phyloP scores from a whole-genome alignment of 176 grass and related monocot species.

The Aegilops sharonensis region DNA sequence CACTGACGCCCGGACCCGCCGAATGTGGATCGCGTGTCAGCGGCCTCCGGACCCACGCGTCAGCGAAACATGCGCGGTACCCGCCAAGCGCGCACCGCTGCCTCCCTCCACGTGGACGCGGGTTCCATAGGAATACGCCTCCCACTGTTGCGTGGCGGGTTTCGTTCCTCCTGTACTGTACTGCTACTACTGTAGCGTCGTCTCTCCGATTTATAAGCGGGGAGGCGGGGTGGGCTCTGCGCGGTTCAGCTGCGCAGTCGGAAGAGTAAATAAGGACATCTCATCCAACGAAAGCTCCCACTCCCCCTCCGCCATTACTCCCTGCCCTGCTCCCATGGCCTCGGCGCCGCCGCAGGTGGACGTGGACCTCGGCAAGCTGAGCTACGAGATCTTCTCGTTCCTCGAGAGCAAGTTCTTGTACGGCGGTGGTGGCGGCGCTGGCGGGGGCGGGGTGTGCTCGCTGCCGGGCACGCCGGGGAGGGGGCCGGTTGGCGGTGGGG shows the following conservation, averaged over 20 bases:
- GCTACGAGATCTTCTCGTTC: constrained; percentile 95
- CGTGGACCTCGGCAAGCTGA: constrained; percentile 77
- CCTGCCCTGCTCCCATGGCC: constrained; percentile 5
- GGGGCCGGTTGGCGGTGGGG: not conserved
- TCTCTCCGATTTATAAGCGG: constrained; percentile 28
- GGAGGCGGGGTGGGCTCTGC: not conserved
- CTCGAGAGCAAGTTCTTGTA: constrained; percentile 94
- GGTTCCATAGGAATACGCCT: not conserved
- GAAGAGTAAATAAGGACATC: constrained; percentile 10
- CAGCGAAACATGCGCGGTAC: not conserved
- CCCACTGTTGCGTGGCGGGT: not conserved
- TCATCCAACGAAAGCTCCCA: constrained; percentile 41
- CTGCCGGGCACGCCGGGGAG: constrained; percentile 33
- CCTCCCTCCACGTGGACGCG: not conserved
- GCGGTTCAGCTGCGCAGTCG: constrained; percentile 25
- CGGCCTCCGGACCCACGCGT: not conserved
- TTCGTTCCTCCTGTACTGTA: not conserved
- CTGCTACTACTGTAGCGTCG: not conserved
- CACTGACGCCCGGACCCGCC: not conserved
- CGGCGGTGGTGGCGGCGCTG: not conserved
- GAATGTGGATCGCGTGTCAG: not conserved
- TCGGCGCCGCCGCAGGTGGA: constrained; percentile 21
- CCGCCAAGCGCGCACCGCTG: not conserved
- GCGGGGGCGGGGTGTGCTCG: constrained; percentile 8
- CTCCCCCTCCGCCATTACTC: not conserved